Conservation (phyloP, 371 early-diverging fungal species). For the Zychaea mexicana region DNA sequence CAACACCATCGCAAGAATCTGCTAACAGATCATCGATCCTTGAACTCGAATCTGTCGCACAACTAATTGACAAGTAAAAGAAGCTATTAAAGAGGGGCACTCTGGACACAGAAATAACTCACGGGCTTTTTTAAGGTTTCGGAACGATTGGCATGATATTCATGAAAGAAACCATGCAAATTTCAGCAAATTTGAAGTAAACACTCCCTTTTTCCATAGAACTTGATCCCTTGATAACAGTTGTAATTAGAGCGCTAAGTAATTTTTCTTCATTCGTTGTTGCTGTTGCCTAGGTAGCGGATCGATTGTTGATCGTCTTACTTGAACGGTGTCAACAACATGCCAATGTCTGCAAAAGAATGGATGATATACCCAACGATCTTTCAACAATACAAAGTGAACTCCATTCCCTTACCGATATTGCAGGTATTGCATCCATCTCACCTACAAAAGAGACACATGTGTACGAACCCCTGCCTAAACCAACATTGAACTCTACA, state of each 20-base stretch:
- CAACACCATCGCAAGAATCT: background rate
- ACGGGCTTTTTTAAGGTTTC: constrained; percentile 9
- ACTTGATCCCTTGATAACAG: too few relatives aligned
- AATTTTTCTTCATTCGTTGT: too few relatives aligned
- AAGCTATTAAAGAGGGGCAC: constrained; percentile 9
- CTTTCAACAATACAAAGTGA: constrained; percentile 8
- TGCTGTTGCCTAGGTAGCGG: constrained; percentile 19
- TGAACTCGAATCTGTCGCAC: background rate
- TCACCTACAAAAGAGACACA: background rate
- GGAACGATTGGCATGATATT: constrained; percentile 26
- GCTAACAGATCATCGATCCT: background rate
- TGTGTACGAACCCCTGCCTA: background rate
- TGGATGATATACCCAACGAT: constrained; percentile 2
- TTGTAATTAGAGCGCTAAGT: too few relatives aligned
- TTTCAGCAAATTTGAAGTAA: constrained; percentile 29
- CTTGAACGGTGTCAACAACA: constrained; percentile 19
- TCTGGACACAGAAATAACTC: background rate
- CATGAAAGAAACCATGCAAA: constrained; percentile 24
- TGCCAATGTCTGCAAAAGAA: background rate
- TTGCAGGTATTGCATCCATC: constrained; percentile 20
- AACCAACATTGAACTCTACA: background rate
- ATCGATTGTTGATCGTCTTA: constrained; percentile 14
- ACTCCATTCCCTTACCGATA: background rate
- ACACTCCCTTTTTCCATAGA: background rate
- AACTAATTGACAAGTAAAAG: background rate